Base-by-base conservation (phyloP, 345 rosid species). In the Sisymbrium altissimum region DNA sequence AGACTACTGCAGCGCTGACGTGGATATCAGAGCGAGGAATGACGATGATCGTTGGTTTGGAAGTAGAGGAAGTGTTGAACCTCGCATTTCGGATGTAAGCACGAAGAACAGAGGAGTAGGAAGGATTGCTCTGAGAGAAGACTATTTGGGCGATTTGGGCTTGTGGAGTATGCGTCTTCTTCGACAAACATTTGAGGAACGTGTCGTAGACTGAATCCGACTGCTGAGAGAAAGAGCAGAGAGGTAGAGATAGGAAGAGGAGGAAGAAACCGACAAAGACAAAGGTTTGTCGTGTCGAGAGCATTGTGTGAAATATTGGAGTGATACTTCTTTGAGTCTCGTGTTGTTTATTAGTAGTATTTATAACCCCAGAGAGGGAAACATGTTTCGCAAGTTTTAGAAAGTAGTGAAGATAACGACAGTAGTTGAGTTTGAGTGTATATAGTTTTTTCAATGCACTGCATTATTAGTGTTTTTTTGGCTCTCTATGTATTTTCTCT, bases 51-150 rank as follows among this genome's bases (percentile, higher is more conserved):
- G 61, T 21, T 0, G 94, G 94, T 64, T 88, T 88, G 0, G 73
- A 78, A 0, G 89, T 83, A 2, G 86, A 7, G 0, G 87, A 69
- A 4, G 79, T 68, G 41, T 85, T 88, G 84, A 82, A 79, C 5
- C 91, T 85, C 0, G 90, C 80, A 52, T 88, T 88, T 13, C 93
- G 79, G 10, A 86, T 82, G 74, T 88, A 86, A 5, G 84, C 84
- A 1, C 75, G 83, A 0, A 88, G 81, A 7, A 83, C 80, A 1
- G 87, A 69, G 14, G 83, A 18, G 73, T 72, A 88, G 4, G 87
- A 64, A 4, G 85, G 17, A 10, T 71, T 86, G 1, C 78, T 66
- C 13, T 73, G 70, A 5, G 86, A 15, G 63, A 36, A 81, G 44
- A 88, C 80, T 0, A 83, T 66, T 17, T 76, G 10, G 29, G 55